Evolutionary conservation across 192 early-diverging fungal species (phyloP), one percentile per base, ranked within the genome.

Genomic region (Coemansia umbellata): DNA sequence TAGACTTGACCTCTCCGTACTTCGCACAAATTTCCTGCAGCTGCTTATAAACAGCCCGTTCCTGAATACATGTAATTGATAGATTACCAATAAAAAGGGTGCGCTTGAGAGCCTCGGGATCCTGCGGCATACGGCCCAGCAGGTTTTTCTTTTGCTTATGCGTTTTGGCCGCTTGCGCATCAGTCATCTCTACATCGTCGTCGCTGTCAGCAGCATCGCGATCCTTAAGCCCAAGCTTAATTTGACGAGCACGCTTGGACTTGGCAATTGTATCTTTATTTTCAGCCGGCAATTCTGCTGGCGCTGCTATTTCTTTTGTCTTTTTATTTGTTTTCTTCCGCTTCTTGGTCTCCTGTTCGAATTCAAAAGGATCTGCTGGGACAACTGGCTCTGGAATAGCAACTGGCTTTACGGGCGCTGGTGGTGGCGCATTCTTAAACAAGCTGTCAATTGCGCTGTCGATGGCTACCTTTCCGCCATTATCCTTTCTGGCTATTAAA

Each of bases 81-180:
- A 98, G 67, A 60, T 98, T 98, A 23, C 95, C 95, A n/a, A 98
- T 81, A 78, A 97, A 98, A 14, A 88, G 59, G n/a, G 95, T 95
- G 36, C 93, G 82, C 37, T 69, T 74, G 23, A 83, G 74, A 51
- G 83, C 59, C 41, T 81, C 81, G 24, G 79, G 68, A 33, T 84
- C 83, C 28, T 80, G 52, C 15, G 51, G 58, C 57, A 64, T 66
- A 13, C 69, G 64, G 19, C 55, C 78, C 27, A 58, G 47, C 51
- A 60, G 47, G 8, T 18, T 32, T 51, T 63, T 68, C 56, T 82
- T 82, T 31, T 53, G 32, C 57, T 53, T 70, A 24, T 42, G 28
- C 18, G 18, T n/a, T 15, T 8, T 45, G 24, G 24, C 43, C 43
- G 43, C n/a, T 23, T 33, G 37, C 28, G 47, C 3, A 43, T 54